Evolutionary conservation across 306 rosid species (phyloP).

Genomic region (Fagus crenata): DNA sequence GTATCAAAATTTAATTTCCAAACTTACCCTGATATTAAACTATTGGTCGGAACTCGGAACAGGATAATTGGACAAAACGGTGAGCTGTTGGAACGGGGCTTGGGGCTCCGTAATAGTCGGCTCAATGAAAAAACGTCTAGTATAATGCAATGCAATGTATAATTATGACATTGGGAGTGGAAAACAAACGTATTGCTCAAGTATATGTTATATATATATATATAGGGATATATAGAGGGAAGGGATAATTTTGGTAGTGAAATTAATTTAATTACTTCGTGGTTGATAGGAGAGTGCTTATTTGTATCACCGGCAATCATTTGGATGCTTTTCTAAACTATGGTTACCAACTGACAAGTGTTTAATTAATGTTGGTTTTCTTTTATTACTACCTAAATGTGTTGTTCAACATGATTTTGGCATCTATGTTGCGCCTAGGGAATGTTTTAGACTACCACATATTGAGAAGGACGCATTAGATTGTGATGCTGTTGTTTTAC

Average conservation of each 20-base stretch:
- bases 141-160: neutral
- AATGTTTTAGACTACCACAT: no score
- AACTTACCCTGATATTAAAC: no score
- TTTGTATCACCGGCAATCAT: no score
- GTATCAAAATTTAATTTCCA: no score
- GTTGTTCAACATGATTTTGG: no score
- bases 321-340: neutral
- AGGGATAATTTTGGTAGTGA: slow-evolving; percentile 1
- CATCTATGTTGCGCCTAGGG: no score
- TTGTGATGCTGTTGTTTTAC: no score
- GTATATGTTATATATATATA: neutral
- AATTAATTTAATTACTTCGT: neutral
- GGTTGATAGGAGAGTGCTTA: neutral
- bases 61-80: slow-evolving; percentile 16
- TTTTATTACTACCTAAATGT: no score
- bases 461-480: no score
- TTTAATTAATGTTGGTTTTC: no score
- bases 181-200: slow-evolving; percentile 38
- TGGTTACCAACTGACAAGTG: no score
- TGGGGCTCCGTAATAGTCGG: slow-evolving; percentile 42
- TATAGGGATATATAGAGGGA: neutral
- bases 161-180: slow-evolving; percentile 42
- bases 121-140: slow-evolving; percentile 5
- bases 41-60: slow-evolving; percentile 19
- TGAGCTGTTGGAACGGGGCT: slow-evolving; percentile 41